Evolutionary conservation across 2,329 filamentous ascomycete genomes (phyloP).

Genomic region (Ilyonectria mors-panacis): DNA sequence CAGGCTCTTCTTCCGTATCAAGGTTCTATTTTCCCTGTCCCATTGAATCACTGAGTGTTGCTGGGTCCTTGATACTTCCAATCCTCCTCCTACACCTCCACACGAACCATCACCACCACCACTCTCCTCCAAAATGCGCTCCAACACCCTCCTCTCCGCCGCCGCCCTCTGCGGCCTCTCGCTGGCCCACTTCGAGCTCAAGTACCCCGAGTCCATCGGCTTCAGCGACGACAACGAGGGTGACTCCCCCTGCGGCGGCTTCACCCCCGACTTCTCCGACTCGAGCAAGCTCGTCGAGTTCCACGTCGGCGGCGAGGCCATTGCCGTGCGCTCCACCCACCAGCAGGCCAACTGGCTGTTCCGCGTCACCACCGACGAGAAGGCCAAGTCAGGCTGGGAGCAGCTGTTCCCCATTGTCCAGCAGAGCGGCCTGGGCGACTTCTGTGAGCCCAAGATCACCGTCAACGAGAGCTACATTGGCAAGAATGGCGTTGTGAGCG

Average conservation of each 20-base stretch:
- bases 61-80: neutral
- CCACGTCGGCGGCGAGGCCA: conserved; percentile 69
- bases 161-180: conserved; percentile 58
- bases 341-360: conserved; percentile 70
- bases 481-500: conserved; percentile 67
- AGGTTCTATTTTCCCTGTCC: neutral
- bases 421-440: conserved; percentile 69
- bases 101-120: conserved; percentile 1
- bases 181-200: conserved; percentile 69
- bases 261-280: conserved; percentile 61
- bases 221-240: conserved; percentile 61
- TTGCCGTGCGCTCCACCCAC: conserved; percentile 65
- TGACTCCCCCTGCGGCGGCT: conserved; percentile 69
- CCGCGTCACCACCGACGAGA: conserved; percentile 68
- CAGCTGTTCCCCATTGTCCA: conserved; percentile 67
- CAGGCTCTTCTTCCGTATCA: neutral
- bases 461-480: conserved; percentile 67
- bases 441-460: conserved; percentile 66
- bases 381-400: conserved; percentile 66
- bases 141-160: conserved; percentile 52
- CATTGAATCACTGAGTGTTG: neutral
- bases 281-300: conserved; percentile 68
- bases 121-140: conserved; percentile 53
- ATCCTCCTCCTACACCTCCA: neutral
- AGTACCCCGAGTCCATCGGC: conserved; percentile 63